Evolutionary conservation across 1,139 yeast genomes (phyloP), one percentile per base, ranked within the genome.

Genomic region (Scheffersomyces cryptocercus): DNA sequence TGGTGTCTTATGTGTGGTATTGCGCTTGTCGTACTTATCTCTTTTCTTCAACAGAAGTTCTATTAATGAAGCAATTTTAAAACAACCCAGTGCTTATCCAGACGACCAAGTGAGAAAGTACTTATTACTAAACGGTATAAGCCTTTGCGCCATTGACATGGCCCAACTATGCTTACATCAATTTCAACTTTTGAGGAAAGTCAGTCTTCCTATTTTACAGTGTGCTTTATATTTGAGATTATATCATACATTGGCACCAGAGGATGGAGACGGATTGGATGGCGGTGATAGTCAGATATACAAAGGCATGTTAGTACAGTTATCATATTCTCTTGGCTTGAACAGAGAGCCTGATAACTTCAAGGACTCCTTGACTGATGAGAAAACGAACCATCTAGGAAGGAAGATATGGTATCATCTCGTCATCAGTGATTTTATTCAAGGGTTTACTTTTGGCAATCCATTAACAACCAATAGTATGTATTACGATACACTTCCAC

Each of bases 131-230:
- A 62, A 65, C 42, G 68, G 65, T 0, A 57, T 70, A 14, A 52
- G 59, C 36, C 51, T 62, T 15, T 66, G 68, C 34, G 56, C 52
- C n/a, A 57, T 64, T 16, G 60, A 56, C 41, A 52, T 66, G 10
- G 64, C 74, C 0, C 64, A 61, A 34, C 42, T 54, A 30, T 70
- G 76, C 43, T 54, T 69, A 12, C 56, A 59, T 37, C 67, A 65
- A 43, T 70, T 70, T 42, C 59, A 67, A 39, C 45, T 67, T 9
- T 49, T 62, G 44, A 54, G 65, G 31, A 55, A 56, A 20, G 37
- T 43, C 32, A 48, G 41, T 28, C 29, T 54, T 7, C 44, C 49
- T 4, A 61, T 40, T 59, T 68, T 49, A 46, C 59, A 36, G 54
- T 49, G 51, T 29, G 44, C 48, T 28, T 24, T 51, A 12, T 46